Base-by-base conservation (phyloP, 179 eudicot genomes). In the Silene coronaria region DNA sequence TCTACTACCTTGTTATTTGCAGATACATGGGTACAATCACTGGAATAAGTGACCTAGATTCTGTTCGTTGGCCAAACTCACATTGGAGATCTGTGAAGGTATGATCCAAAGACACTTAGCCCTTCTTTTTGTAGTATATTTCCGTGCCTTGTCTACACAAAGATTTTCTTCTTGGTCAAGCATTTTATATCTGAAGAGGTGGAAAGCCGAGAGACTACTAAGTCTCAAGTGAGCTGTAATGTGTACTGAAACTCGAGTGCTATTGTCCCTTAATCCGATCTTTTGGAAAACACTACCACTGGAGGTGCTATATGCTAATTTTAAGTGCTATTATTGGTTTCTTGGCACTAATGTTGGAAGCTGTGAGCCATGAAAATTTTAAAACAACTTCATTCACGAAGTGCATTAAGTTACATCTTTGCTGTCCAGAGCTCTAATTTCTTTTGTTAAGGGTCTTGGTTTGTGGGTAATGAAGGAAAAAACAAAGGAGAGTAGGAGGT, bases 41-140 rank as follows among this genome's bases (percentile, higher is more conserved):
- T 28, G 98, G 97, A 60, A 91, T 96, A 38, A 89, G 89, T 66
- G 99, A 96, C 84, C 78, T 96, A 23, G 99, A 96, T 87, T 85
- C 97, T 73, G 96, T 82, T 74, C 97, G 99, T 78, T 96, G 99
- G 99, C 87, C 96, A 27, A 96, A 91, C 75, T 96, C 99, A 75
- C 97, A 96, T 75, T 96, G 99, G 99, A 87, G 99, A 79, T 96
- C 99, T 58, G 99, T 96, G 61, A 96, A 96, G 99, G 99, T 96
- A 85, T 64, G 26, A 30, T 77, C 53, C 55, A 64, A 24, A 26
- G 38, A 42, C 46, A 28, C 28, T 48, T 28, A 9, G 17, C 9
- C 3, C 23, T 3, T 45, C 14, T 5, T 53, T 77, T 71, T 10
- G 66, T 17, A 42, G 55, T 12, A 38, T 58, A 14, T 55, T 26